Base-by-base conservation (phyloP, 306 rosid genomes). In the Pueraria montana region DNA sequence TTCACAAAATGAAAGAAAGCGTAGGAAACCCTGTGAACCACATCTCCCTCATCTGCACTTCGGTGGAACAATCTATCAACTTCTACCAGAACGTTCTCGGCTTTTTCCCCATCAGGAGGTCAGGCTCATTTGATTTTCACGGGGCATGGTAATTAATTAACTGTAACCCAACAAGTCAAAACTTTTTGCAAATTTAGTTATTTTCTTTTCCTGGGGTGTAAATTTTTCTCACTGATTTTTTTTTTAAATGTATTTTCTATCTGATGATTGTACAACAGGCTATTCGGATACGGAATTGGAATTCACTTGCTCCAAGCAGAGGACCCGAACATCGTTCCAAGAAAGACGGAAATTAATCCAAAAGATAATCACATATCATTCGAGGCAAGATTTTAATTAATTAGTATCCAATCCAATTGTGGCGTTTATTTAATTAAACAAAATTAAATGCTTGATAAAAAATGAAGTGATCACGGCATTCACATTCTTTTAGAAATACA, bases 361-460 rank as follows among this genome's bases (percentile, higher is more conserved):
- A 96, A 96, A 84, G 99, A 96, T 69, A 96, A 87, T 87, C 99
- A 96, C 14, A 87, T 96, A 30, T 96, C 99, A 20, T 96, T 96
- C 40, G 97, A 95, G 99, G 98, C 87, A 62, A 73, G 80, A 12
- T 74, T 59, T 87, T 8, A 2, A 0, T 52, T n/a, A n/a, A n/a
- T n/a, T n/a, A n/a, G n/a, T n/a, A n/a, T n/a, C n/a, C n/a, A n/a
- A 16, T 20, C 14, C n/a, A 2, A 30, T 50, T 17, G 32, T 0
- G 0, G 8, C n/a, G 14, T 53, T 46, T 6, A n/a, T 64, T 30
- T 62, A 24, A 76, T 42, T 42, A 0, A 78, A 36, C 26, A 20
- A 49, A 17, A 12, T 9, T 48, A n/a, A 23, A 50, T 52, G 14
- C 0, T 46, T 62, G 3, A 6, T 67, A 34, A 34, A 34, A 34